Conservation (phyloP, 225 moss, liverwort and hornwort genomes). For the Marchantia paleacea region DNA sequence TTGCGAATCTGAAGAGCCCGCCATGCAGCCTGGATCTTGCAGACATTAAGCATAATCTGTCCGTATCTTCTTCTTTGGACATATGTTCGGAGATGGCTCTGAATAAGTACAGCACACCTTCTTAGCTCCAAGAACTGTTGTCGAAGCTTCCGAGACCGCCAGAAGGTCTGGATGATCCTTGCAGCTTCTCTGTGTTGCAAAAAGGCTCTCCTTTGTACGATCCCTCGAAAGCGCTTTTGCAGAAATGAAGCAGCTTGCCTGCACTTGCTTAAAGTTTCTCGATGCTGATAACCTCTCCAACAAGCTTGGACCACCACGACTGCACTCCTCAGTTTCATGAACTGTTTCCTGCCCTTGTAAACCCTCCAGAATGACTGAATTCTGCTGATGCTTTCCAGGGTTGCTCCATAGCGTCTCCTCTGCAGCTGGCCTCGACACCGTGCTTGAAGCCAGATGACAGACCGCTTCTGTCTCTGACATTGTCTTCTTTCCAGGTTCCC, state of each 20-base stretch:
- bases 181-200: neutral
- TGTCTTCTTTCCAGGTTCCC: slow-evolving; percentile 6
- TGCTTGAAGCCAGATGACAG: slow-evolving; percentile 15
- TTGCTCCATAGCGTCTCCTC: slow-evolving; percentile 5
- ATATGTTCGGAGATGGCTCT: neutral
- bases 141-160: neutral
- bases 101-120: slow-evolving; percentile 6
- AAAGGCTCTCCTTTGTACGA: neutral
- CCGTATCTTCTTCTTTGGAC: neutral
- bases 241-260: neutral
- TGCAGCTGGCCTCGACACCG: slow-evolving; percentile 12
- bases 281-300: slow-evolving; percentile 5
- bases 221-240: neutral
- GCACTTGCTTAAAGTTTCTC: neutral
- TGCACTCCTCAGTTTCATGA: neutral
- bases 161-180: neutral
- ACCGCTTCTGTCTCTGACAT: neutral
- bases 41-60: neutral
- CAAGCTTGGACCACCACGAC: neutral
- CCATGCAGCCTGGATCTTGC: slow-evolving; percentile 17
- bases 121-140: neutral
- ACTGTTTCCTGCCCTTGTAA: neutral
- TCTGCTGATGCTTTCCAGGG: neutral
- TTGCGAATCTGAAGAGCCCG: neutral
- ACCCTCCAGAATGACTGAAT: slow-evolving; percentile 22